Evolutionary conservation across 805 yeast genomes (phyloP), one percentile per base, ranked within the genome.

Genomic region (Barnettozyma populi): DNA sequence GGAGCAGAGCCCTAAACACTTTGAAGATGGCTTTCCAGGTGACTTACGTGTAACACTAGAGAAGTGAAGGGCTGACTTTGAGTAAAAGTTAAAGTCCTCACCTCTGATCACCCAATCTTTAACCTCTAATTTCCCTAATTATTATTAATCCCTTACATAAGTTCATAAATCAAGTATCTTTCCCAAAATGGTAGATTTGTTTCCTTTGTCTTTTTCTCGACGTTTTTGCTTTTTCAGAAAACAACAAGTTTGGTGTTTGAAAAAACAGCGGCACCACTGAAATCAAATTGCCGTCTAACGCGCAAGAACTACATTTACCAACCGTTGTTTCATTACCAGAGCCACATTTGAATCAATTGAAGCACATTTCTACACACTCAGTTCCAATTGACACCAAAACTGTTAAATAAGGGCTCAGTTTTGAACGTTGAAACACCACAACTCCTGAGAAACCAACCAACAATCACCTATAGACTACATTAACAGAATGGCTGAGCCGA

Each of bases 21-120:
- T 19, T 54, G 1, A 44, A 52, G 35, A 61, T 61, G 64, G 64
- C 62, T 1, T 52, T 61, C 36, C 46, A 55, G 23, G 62, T 61
- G 5, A 57, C 64, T 1, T 61, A 61, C 46, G 52, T 60, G 39
- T 60, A 43, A 50, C 7, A 43, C 18, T 35, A 21, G 14, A 18
- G 18, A 34, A 34, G 20, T 8, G 20, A 34, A 19, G 13, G n/a
- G 7, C 31, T 24, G 27, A 9, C 31, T 29, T 29, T 29, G 11
- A 29, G 32, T 3, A 13, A 14, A 14, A 16, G 20, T 18, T 10
- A 10, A 9, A 4, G 19, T 6, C 36, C n/a, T n/a, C n/a, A n/a
- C n/a, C n/a, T n/a, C n/a, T n/a, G n/a, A n/a, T n/a, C n/a, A n/a
- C n/a, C n/a, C n/a, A n/a, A n/a, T n/a, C n/a, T n/a, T n/a, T n/a